Conservation (phyloP, 805 yeast genomes). For the Millerozyma acaciae region DNA sequence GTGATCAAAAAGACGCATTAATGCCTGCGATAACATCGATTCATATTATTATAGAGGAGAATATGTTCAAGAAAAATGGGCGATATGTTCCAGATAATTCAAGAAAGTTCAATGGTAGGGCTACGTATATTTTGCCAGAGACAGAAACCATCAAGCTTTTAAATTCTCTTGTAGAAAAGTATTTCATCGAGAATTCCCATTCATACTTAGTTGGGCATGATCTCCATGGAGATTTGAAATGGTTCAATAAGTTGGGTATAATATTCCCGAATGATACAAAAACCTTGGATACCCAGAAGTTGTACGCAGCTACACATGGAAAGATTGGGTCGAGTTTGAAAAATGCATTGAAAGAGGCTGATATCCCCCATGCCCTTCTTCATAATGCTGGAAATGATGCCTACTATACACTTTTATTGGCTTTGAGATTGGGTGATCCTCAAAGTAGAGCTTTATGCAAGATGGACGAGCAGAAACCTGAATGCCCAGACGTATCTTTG, state of each 20-base stretch:
- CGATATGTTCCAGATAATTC: constrained; percentile 52
- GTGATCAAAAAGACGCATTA: constrained; percentile 35
- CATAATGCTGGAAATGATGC: constrained; percentile 77
- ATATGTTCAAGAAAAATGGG: constrained; percentile 43
- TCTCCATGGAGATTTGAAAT: constrained; percentile 51
- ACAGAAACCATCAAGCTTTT: constrained; percentile 34
- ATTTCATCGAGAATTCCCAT: constrained; percentile 28
- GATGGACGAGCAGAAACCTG: constrained; percentile 8
- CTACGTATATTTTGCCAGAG: constrained; percentile 39
- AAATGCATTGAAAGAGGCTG: constrained; percentile 40
- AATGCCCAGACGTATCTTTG: not conserved
- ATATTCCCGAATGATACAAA: constrained; percentile 33
- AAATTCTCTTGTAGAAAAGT: constrained; percentile 42
- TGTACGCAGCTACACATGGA: constrained; percentile 41
- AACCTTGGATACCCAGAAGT: constrained; percentile 44
- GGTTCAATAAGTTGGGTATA: constrained; percentile 47
- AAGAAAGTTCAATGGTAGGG: constrained; percentile 47
- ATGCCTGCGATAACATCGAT: constrained; percentile 39
- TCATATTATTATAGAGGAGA: constrained; percentile 45
- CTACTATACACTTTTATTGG: constrained; percentile 50
- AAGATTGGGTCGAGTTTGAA: constrained; percentile 39
- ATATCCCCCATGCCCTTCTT: constrained; percentile 52
- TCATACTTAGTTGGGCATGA: constrained; percentile 57
- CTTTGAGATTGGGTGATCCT: constrained; percentile 50
- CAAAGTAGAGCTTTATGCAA: constrained; percentile 17